A percentile compares a stretch with the other conserved stretches of the same genome.
Conservation (phyloP, 2,329 filamentous ascomycete genomes). For the Neospermospora avenae region DNA sequence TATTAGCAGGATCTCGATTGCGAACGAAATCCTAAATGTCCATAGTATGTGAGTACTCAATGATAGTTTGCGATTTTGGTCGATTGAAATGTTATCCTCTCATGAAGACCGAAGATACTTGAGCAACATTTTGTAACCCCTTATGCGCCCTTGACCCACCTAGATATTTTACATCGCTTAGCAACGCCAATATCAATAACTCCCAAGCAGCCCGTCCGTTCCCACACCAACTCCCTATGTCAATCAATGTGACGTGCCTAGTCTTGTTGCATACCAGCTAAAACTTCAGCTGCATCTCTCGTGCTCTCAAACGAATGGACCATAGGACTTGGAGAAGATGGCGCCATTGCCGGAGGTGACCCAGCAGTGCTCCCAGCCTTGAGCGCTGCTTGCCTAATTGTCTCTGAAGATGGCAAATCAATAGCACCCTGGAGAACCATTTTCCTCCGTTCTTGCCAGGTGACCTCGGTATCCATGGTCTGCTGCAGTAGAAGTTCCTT, state of each 20-base stretch:
- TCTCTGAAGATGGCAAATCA: constrained; percentile 23
- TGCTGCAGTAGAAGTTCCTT: constrained; percentile 79
- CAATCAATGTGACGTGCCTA: neutral
- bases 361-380: constrained; percentile 1
- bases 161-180: neutral
- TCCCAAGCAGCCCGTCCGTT: neutral
- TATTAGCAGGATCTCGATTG: neutral
- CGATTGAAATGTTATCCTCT: neutral
- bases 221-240: neutral
- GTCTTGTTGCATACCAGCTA: constrained; percentile 28
- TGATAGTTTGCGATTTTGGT: neutral
- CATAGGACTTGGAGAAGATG: constrained; percentile 15
- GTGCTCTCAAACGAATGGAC: constrained; percentile 21
- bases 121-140: neutral
- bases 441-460: constrained; percentile 58
- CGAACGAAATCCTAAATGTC: neutral
- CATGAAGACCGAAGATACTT: neutral
- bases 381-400: constrained; percentile 20
- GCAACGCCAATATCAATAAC: constrained; percentile 2
- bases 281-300: constrained; percentile 29
- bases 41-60: neutral
- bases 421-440: constrained; percentile 50
- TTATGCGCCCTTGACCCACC: neutral
- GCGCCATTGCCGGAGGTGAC: constrained; percentile 4
- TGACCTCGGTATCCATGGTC: constrained; percentile 62